These are phyloP conservation scores for Tetracladium setigerum DNA, from an alignment of 495 filamentous ascomycete genomes.

Conservation along the genomic window DNA sequence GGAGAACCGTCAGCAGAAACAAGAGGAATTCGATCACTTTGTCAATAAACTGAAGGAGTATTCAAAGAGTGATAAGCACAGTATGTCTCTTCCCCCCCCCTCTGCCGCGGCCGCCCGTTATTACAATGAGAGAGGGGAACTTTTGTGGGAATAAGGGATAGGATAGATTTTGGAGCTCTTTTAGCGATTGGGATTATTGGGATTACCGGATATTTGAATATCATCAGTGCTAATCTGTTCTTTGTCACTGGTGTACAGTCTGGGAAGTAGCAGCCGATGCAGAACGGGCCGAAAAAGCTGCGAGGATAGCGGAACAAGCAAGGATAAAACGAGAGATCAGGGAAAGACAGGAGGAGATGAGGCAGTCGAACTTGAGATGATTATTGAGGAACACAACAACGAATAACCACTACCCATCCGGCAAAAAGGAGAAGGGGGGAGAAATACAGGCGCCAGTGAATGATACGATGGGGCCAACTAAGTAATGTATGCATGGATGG, in stretches of 20 bases:
- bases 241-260: conserved; percentile 40
- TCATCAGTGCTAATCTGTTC: conserved; percentile 12
- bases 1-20: conserved; percentile 60
- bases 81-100: conserved; percentile 9
- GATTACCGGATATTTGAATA: neutral
- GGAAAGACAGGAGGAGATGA: conserved; percentile 56
- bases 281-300: conserved; percentile 44
- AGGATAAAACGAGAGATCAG: conserved; percentile 45
- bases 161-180: neutral
- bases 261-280: conserved; percentile 68
- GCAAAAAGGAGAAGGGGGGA: too few relatives aligned
- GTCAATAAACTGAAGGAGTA: conserved; percentile 76
- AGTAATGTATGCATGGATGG: too few relatives aligned
- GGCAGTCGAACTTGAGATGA: conserved; percentile 19
- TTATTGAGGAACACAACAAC: too few relatives aligned
- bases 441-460: too few relatives aligned
- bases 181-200: neutral
- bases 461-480: too few relatives aligned
- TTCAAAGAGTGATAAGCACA: conserved; percentile 85
- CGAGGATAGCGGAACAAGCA: conserved; percentile 43
- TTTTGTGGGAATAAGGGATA: neutral
- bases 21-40: conserved; percentile 85
- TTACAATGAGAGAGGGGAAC: neutral
- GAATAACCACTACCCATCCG: too few relatives aligned
- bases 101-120: neutral